A percentile compares a stretch with the other conserved stretches of the same genome.
Conservation (phyloP, 768 basidiomycete species). For the Rhizopogon vulgaris region DNA sequence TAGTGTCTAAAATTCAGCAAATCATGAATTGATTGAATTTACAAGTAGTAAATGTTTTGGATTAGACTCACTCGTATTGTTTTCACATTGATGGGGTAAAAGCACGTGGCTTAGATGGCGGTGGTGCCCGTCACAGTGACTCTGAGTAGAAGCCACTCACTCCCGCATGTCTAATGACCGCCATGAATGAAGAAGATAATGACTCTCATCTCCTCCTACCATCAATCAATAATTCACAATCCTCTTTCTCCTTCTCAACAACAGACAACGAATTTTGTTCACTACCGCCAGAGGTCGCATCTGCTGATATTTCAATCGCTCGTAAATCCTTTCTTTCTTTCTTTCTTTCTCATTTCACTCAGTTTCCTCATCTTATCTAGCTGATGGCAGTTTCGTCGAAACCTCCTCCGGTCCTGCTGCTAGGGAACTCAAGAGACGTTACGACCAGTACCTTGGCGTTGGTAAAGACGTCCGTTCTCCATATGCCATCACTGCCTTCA, state of each 20-base stretch:
- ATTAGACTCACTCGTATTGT: too few species aligned
- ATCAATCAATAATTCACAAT: slow-evolving; percentile 32
- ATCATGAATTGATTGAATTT: too few species aligned
- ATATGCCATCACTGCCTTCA: slow-evolving; percentile 75
- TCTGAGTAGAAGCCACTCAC: neutral
- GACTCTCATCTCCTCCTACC: slow-evolving; percentile 31
- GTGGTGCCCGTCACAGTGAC: too few species aligned
- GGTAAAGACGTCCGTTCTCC: slow-evolving; percentile 65
- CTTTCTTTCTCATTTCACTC: slow-evolving; percentile 2
- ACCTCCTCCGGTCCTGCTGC: slow-evolving; percentile 74
- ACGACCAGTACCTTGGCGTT: slow-evolving; percentile 66
- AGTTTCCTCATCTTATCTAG: slow-evolving; percentile 26
- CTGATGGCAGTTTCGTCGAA: slow-evolving; percentile 74
- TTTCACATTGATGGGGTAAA: too few species aligned
- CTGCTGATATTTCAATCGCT: slow-evolving; percentile 54
- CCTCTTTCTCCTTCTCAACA: slow-evolving; percentile 39
- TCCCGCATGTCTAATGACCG: neutral
- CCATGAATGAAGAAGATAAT: neutral
- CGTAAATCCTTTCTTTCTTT: slow-evolving; percentile 34
- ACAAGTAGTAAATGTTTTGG: too few species aligned
- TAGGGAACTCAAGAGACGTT: slow-evolving; percentile 68
- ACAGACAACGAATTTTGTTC: slow-evolving; percentile 32
- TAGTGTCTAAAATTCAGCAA: too few species aligned
- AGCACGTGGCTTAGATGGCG: too few species aligned
- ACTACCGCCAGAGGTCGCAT: slow-evolving; percentile 44